Conservation (phyloP, 768 basidiomycete species). For the Xanthoconium stramineum region DNA sequence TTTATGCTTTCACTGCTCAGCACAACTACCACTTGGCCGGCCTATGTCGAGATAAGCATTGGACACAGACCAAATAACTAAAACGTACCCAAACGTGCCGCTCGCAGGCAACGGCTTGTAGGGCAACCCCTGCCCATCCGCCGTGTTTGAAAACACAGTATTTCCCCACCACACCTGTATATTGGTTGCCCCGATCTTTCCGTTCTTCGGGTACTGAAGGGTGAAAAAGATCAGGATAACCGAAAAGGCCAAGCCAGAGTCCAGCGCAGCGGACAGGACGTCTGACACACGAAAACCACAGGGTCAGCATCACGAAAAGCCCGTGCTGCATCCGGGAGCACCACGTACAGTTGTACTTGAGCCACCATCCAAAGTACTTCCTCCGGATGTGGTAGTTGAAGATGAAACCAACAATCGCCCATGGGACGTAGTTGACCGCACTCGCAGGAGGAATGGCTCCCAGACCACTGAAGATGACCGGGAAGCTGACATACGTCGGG, state of each 20-base stretch:
- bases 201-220: constrained; percentile 64
- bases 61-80: background rate
- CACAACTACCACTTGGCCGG: constrained; percentile 9
- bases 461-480: constrained; percentile 54
- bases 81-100: constrained; percentile 28
- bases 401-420: constrained; percentile 62
- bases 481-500: constrained; percentile 30
- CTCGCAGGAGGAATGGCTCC: constrained; percentile 62
- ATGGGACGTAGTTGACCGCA: constrained; percentile 65
- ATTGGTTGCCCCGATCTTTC: constrained; percentile 50
- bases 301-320: constrained; percentile 15
- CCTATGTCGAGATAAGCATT: background rate
- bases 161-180: constrained; percentile 76
- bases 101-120: constrained; percentile 12
- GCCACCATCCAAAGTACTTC: constrained; percentile 65
- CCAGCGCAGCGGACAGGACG: constrained; percentile 69
- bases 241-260: constrained; percentile 63
- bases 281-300: constrained; percentile 28
- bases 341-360: constrained; percentile 45
- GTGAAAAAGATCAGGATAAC: constrained; percentile 56
- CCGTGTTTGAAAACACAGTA: constrained; percentile 31
- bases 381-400: constrained; percentile 62
- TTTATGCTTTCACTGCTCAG: background rate
- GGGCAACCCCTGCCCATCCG: constrained; percentile 11
- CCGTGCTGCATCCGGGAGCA: background rate